Evolutionary conservation across 192 early-diverging fungal genomes (phyloP), one percentile per base, ranked within the genome.

Genomic region (Umbelopsis vinacea): DNA sequence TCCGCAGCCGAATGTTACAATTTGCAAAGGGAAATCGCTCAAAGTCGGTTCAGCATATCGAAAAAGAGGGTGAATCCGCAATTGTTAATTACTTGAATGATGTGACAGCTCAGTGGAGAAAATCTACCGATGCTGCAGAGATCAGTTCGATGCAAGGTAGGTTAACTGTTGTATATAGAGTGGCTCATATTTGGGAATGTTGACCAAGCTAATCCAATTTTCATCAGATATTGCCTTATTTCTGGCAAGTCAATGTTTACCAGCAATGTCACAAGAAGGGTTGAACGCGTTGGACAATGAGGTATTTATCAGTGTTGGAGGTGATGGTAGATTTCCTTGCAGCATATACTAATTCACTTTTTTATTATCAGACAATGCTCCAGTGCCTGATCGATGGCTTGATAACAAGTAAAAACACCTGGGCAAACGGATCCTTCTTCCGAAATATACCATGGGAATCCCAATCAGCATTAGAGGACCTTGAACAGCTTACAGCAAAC

Each of bases 181-280:
- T 9, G 29, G 15, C 3, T 12, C 11, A 33, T 23, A 19, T 15
- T 26, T 23, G 14, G 38, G 11, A 52, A 52, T 57, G n/a, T n/a
- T 35, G n/a, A 29, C n/a, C 11, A 75, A 43, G 12, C 23, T 26
- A 11, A 22, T n/a, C 14, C 14, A 15, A 40, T 21, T 40, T 7
- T 50, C 2, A 46, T 12, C 46, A 72, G 72, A 68, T 66, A 46
- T 53, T 5, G 38, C 72, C 4, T 66, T 70, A 0, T 73, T 73
- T 19, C 45, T 80, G 33, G 53, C 70, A 14, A 68, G 74, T 10
- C 68, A 68, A n/a, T 80, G 78, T 72, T 19, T 80, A 15, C 35
- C 68, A 3, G 38, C 69, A 11, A 47, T 78, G 22, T 33, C 69
- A 9, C 23, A 46, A 33, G 22, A 35, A 1, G 46, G 26, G 1